These are phyloP conservation scores for Eucalyptus regnans DNA, from an alignment of 345 rosid species.

Conservation along the genomic window DNA sequence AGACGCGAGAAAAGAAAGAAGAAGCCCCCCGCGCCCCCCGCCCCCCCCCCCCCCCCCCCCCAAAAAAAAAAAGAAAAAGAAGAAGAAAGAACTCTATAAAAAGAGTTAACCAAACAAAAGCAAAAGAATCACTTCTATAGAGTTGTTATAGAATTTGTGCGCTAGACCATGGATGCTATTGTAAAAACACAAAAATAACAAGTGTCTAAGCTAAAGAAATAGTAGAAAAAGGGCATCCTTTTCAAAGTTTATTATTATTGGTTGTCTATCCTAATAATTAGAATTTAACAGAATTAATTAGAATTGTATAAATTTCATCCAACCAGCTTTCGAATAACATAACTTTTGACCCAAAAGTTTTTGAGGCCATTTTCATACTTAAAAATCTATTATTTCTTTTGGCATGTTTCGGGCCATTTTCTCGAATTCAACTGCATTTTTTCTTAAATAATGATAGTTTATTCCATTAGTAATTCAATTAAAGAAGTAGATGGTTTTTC, in stretches of 20 bases:
- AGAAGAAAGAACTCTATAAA: too few species aligned
- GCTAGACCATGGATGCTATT: too few species aligned
- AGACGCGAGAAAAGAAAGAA: too few species aligned
- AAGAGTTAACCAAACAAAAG: too few species aligned
- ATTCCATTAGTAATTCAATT: background rate
- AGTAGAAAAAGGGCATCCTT: background rate
- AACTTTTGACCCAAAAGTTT: background rate
- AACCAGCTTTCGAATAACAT: background rate
- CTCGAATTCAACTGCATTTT: background rate
- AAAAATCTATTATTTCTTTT: background rate
- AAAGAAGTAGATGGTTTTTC: background rate
- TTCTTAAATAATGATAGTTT: background rate
- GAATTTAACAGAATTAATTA: background rate
- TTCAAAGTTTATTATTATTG: background rate
- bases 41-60: too few species aligned
- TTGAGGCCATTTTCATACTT: background rate
- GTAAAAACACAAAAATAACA: too few species aligned
- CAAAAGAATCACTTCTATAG: too few species aligned
- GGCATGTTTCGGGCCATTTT: background rate
- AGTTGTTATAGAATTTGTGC: too few species aligned
- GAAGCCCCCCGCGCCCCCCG: too few species aligned
- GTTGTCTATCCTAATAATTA: background rate
- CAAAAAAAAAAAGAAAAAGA: too few species aligned
- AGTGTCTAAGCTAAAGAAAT: background rate
- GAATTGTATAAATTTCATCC: background rate